phyloP scores from a whole-genome alignment of 208 protist species.

The Kentomonas sorsogonicus region DNA sequence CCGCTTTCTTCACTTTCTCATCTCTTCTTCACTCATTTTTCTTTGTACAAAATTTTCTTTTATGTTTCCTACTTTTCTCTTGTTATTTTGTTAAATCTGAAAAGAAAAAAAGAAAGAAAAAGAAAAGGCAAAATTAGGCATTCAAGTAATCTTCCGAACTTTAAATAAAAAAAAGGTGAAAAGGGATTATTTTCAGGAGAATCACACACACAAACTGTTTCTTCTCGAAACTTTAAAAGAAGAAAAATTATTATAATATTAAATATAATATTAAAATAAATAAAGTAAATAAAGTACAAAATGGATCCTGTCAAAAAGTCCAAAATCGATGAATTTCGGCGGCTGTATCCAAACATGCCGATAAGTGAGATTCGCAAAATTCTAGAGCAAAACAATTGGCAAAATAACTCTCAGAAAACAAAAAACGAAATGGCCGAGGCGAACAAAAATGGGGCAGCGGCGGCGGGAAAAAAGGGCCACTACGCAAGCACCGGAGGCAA shows the following conservation, averaged over 20 bases:
- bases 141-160: not conserved
- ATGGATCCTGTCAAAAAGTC: constrained; percentile 3
- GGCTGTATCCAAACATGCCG: too few relatives aligned
- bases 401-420: too few relatives aligned
- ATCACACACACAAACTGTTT: not conserved
- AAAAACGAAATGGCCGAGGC: not conserved
- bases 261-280: not conserved
- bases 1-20: too few relatives aligned
- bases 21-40: too few relatives aligned
- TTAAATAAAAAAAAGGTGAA: constrained; percentile 1
- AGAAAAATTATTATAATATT: constrained; percentile 10
- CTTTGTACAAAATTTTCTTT: too few relatives aligned
- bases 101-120: constrained; percentile 1
- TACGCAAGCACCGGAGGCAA: too few relatives aligned
- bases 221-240: not conserved
- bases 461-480: too few relatives aligned
- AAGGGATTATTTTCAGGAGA: not conserved
- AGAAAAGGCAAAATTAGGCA: not conserved
- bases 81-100: not conserved
- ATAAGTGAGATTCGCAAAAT: too few relatives aligned
- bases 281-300: not conserved
- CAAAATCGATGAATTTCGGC: too few relatives aligned
- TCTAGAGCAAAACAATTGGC: too few relatives aligned
- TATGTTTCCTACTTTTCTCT: not conserved
- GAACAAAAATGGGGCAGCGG: too few relatives aligned